These are phyloP conservation scores for Calonectria crousiana DNA, from an alignment of 2,329 filamentous ascomycete species.

Conservation along the genomic window DNA sequence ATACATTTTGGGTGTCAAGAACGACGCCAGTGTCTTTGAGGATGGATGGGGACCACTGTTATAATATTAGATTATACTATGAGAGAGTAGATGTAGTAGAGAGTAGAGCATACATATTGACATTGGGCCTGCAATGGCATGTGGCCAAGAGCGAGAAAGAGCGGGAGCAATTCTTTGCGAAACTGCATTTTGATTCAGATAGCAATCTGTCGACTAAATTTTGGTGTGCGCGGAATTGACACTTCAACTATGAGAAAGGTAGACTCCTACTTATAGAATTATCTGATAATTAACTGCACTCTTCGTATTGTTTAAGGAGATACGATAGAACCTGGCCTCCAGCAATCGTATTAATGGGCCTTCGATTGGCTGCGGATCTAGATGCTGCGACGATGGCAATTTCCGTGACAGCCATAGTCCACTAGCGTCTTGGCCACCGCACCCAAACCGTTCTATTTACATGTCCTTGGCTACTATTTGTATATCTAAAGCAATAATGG, in stretches of 20 bases:
- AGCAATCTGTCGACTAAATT: not conserved
- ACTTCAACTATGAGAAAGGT: not conserved
- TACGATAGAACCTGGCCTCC: not conserved
- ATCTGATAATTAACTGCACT: not conserved
- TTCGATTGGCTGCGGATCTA: not conserved
- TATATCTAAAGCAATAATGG: not conserved
- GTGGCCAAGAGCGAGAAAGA: not conserved
- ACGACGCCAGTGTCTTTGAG: not conserved
- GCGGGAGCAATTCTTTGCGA: not conserved
- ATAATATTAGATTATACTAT: not conserved
- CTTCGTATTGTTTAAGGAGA: not conserved
- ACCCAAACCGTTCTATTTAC: not conserved
- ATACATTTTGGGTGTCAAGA: not conserved
- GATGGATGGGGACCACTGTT: not conserved
- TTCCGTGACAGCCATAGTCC: not conserved
- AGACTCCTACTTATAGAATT: not conserved
- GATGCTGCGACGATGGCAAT: not conserved
- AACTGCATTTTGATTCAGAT: not conserved
- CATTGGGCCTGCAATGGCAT: not conserved
- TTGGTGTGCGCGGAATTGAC: not conserved
- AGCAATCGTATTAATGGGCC: not conserved
- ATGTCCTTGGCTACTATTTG: not conserved
- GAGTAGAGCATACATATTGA: not conserved
- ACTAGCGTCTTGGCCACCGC: not conserved
- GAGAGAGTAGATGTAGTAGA: too few species aligned